A percentile compares a stretch with the other conserved stretches of the same genome.
These are phyloP conservation scores for Sutorius australiensis DNA, from an alignment of 768 basidiomycete genomes.

Conservation along the genomic window DNA sequence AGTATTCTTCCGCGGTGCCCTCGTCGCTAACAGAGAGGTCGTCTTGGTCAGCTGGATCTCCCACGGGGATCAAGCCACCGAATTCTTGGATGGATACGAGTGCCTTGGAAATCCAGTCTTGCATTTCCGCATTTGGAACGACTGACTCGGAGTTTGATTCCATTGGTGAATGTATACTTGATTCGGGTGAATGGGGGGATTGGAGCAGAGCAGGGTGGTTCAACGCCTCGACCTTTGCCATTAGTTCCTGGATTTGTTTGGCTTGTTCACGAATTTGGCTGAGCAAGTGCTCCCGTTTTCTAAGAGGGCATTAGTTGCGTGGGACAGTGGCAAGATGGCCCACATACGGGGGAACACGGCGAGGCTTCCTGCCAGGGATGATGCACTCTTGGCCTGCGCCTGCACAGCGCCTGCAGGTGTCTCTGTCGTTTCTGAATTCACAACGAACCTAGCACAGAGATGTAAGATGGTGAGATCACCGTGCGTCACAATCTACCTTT, in stretches of 20 bases:
- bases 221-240: constrained; percentile 58
- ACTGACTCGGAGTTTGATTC: constrained; percentile 24
- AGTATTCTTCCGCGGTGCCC: constrained; percentile 33
- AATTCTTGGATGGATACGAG: constrained; percentile 65
- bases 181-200: constrained; percentile 35
- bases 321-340: background rate
- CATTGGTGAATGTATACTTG: constrained; percentile 27
- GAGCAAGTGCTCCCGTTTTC: constrained; percentile 78
- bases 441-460: constrained; percentile 58
- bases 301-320: constrained; percentile 25
- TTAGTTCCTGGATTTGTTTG: constrained; percentile 64
- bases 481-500: constrained; percentile 33
- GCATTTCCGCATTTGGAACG: constrained; percentile 52
- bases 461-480: background rate
- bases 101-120: constrained; percentile 76
- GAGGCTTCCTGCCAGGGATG: constrained; percentile 82
- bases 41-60: constrained; percentile 52
- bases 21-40: constrained; percentile 34
- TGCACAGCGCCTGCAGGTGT: constrained; percentile 72
- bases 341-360: constrained; percentile 72
- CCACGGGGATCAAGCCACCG: constrained; percentile 61
- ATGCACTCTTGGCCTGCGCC: constrained; percentile 70
- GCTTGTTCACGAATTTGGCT: constrained; percentile 74
- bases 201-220: constrained; percentile 32
- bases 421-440: constrained; percentile 67